Evolutionary conservation across 768 basidiomycete species (phyloP).

Genomic region (Pleurotus sapidus): DNA sequence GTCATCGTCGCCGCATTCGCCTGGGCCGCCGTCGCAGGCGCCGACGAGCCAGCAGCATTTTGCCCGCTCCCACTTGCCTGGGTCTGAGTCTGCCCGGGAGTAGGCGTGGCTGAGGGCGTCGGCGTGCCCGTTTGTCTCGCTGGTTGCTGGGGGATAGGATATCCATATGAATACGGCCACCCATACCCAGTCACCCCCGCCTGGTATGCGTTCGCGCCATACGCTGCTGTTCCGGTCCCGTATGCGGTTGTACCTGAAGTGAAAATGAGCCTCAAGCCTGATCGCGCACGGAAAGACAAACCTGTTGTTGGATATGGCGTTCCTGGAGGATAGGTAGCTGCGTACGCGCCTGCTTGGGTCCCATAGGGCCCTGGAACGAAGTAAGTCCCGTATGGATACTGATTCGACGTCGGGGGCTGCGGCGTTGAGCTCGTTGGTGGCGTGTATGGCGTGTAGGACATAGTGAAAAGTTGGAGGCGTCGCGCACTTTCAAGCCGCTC

Average conservation of each 20-base stretch:
- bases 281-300: no score
- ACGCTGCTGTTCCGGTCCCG: no score
- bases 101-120: not conserved
- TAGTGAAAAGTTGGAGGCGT: not conserved
- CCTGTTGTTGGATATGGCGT: conserved; percentile 9
- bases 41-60: not conserved
- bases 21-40: conserved; percentile 18
- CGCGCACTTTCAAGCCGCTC: no score
- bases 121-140: not conserved
- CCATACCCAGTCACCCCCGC: conserved; percentile 70
- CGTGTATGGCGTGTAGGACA: conserved; percentile 5
- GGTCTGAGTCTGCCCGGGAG: conserved; percentile 14
- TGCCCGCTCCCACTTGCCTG: conserved; percentile 17
- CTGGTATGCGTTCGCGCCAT: conserved; percentile 33
- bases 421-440: not conserved
- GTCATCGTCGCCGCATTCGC: conserved; percentile 18
- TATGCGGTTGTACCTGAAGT: no score
- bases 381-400: conserved; percentile 5
- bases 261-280: no score
- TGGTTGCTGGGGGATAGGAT: conserved; percentile 39
- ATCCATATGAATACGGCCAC: conserved; percentile 71
- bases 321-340: conserved; percentile 13
- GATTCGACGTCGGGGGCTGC: conserved; percentile 2
- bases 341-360: conserved; percentile 7
- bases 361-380: conserved; percentile 1